These are phyloP conservation scores for Limnanthes douglasii DNA, from an alignment of 345 rosid species.

Conservation along the genomic window DNA sequence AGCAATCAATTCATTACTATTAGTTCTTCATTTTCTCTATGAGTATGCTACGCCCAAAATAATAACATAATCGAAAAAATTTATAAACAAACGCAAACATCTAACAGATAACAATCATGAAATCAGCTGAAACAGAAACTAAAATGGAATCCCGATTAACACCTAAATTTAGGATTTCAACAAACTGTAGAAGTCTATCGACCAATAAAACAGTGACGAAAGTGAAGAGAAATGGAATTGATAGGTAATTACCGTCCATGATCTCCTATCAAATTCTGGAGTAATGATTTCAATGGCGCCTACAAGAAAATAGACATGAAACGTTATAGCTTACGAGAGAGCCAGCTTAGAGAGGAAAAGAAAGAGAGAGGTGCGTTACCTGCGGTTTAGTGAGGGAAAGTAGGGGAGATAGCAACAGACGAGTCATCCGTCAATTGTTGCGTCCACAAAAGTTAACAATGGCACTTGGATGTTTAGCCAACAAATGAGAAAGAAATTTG, in stretches of 20 bases:
- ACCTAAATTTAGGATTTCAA: not conserved
- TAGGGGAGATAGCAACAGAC: slow-evolving; percentile 14
- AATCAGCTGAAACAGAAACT: not conserved
- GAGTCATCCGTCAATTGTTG: slow-evolving; percentile 17
- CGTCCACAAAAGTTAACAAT: too few species aligned
- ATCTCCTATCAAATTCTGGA: slow-evolving; percentile 11
- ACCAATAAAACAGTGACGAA: not conserved
- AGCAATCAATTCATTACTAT: too few species aligned
- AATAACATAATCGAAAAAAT: not conserved
- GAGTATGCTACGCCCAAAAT: too few species aligned
- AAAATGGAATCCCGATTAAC: slow-evolving; percentile 1
- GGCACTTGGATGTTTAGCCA: too few species aligned
- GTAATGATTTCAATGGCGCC: slow-evolving; percentile 25
- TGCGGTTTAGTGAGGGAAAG: slow-evolving; percentile 12
- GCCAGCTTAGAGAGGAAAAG: not conserved
- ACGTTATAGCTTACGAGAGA: not conserved
- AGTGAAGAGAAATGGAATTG: not conserved
- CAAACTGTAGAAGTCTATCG: not conserved
- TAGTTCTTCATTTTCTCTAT: too few species aligned
- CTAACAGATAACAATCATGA: not conserved
- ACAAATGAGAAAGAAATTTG: too few species aligned
- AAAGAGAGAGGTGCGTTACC: slow-evolving; percentile 6
- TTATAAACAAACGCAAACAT: not conserved
- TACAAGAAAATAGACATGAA: slow-evolving; percentile 8
- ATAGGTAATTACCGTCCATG: slow-evolving; percentile 39